These are phyloP conservation scores for Heterobasidion annosum DNA, from an alignment of 1,284 basidiomycete genomes.

Conservation along the genomic window DNA sequence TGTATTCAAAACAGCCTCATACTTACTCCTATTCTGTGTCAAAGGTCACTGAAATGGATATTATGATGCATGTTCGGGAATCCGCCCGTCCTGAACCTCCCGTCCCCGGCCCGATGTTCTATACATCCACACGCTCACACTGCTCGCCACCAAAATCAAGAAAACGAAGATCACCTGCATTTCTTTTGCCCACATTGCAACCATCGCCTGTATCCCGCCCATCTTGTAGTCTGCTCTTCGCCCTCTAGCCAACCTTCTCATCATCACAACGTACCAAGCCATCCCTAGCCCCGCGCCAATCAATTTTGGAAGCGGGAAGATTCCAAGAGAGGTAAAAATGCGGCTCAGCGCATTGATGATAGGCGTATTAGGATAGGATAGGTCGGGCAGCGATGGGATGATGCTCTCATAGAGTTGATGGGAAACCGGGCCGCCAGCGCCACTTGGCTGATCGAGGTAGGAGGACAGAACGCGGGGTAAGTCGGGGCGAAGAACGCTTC, in stretches of 20 bases:
- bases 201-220: conserved; percentile 24
- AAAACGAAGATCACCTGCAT: background rate
- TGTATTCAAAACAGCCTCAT: too few relatives aligned
- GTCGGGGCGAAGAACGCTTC: conserved; percentile 54
- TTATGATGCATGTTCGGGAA: too few relatives aligned
- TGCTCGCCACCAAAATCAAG: background rate
- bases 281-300: conserved; percentile 45
- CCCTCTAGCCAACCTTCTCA: conserved; percentile 36
- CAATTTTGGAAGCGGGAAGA: conserved; percentile 35
- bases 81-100: background rate
- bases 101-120: background rate
- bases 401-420: background rate
- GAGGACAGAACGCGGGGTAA: conserved; percentile 24
- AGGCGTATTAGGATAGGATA: conserved; percentile 5
- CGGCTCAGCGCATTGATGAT: background rate
- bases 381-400: conserved; percentile 2
- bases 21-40: too few relatives aligned
- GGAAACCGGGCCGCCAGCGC: background rate
- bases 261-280: conserved; percentile 52
- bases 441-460: background rate
- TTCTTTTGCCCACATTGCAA: conserved; percentile 29
- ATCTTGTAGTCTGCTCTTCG: conserved; percentile 21
- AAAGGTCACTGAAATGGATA: too few relatives aligned
- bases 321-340: conserved; percentile 5
- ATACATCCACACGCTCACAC: background rate